These are phyloP conservation scores for Verticillium albo-atrum DNA, from an alignment of 2,329 filamentous ascomycete species.

Conservation along the genomic window DNA sequence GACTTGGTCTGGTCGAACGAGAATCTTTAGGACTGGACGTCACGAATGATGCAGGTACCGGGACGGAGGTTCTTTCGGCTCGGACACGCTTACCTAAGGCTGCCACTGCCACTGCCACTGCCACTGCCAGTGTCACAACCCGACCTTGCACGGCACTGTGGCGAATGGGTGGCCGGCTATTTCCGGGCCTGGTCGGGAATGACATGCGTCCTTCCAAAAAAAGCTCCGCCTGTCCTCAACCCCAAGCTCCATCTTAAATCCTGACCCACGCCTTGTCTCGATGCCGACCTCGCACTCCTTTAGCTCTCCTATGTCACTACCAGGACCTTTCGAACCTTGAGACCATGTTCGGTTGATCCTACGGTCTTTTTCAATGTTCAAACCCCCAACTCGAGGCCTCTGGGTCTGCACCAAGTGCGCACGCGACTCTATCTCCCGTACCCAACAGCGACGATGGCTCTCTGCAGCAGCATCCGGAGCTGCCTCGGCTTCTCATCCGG, in stretches of 20 bases:
- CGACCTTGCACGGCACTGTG: no score
- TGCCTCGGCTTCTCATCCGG: constrained; percentile 20
- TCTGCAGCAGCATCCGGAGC: constrained; percentile 34
- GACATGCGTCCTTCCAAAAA: background rate
- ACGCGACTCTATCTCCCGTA: constrained; percentile 26
- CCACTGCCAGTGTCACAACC: no score
- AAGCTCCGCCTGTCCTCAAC: background rate
- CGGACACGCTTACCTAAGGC: background rate
- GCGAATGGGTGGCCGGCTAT: constrained; percentile 16
- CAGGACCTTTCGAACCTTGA: background rate
- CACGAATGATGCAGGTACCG: constrained; percentile 12
- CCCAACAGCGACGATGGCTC: constrained; percentile 31
- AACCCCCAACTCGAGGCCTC: constrained; percentile 33
- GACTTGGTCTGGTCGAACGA: constrained; percentile 10
- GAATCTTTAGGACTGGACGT: constrained; percentile 14
- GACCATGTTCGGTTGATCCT: background rate
- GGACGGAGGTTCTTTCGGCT: background rate
- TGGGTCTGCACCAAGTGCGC: constrained; percentile 63
- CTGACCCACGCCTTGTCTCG: constrained; percentile 1
- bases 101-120: no score
- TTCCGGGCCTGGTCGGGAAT: constrained; percentile 19
- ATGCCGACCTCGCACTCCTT: constrained; percentile 4
- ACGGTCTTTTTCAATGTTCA: constrained; percentile 26
- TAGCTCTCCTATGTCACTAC: background rate
- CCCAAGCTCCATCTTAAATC: constrained; percentile 3